Evolutionary conservation across 768 basidiomycete species (phyloP).

Genomic region (Amanita rubescens): DNA sequence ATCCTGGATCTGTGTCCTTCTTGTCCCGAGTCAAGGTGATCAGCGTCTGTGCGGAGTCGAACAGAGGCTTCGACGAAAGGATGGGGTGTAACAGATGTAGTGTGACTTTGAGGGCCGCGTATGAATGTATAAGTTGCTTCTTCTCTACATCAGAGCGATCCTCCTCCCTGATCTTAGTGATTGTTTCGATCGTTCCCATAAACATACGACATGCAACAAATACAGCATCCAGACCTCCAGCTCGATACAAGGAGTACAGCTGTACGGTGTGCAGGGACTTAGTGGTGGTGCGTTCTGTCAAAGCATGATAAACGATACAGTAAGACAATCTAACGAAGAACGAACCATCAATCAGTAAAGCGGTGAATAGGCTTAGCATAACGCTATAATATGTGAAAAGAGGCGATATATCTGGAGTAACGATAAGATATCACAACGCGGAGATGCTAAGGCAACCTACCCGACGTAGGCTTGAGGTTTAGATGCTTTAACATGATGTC

Average conservation of each 20-base stretch:
- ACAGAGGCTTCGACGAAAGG: slow-evolving; percentile 69
- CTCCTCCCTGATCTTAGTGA: slow-evolving; percentile 42
- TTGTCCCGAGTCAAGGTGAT: slow-evolving; percentile 70
- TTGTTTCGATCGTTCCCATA: slow-evolving; percentile 46
- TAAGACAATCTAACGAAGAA: slow-evolving; percentile 1
- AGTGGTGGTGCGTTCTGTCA: slow-evolving; percentile 64
- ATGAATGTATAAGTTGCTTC: slow-evolving; percentile 68
- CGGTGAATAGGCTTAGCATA: slow-evolving; percentile 37
- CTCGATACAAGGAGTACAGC: slow-evolving; percentile 63
- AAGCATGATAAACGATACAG: slow-evolving; percentile 1
- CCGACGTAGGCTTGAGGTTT: slow-evolving; percentile 32
- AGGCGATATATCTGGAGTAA: slow-evolving; percentile 17
- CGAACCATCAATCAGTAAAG: slow-evolving; percentile 44
- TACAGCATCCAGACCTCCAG: slow-evolving; percentile 65
- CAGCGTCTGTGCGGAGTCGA: slow-evolving; percentile 81
- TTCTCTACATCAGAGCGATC: slow-evolving; percentile 50
- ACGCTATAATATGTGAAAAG: slow-evolving; percentile 40
- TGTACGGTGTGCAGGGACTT: slow-evolving; percentile 79
- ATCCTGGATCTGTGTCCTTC: slow-evolving; percentile 66
- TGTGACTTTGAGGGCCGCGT: slow-evolving; percentile 74
- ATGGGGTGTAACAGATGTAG: slow-evolving; percentile 72
- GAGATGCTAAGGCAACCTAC: slow-evolving; percentile 25
- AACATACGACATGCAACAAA: slow-evolving; percentile 50
- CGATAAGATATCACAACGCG: background rate
- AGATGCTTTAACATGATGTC: slow-evolving; percentile 69